Evolutionary conservation across 345 rosid genomes (phyloP), one percentile per base, ranked within the genome.

Genomic region (Reutealis trisperma): DNA sequence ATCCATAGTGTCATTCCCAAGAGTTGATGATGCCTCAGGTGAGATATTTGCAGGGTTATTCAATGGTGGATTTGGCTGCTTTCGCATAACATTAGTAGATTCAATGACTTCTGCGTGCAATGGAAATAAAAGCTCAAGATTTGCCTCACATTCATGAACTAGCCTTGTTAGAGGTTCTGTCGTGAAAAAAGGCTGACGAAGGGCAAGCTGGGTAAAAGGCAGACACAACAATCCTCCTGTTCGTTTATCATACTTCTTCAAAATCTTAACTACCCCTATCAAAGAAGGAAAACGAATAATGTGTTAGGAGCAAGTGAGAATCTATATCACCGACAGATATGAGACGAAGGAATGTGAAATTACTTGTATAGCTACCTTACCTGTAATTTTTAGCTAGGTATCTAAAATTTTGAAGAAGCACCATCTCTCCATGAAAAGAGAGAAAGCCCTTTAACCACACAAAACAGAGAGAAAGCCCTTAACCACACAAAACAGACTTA

Each of bases 211-310:
- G 1, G 93, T 90, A 79, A 92, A 94, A 44, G 93, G 98, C 59
- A 92, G 79, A 71, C 93, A 87, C 75, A 94, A 79, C 76, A 93
- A 79, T 6, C 87, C 96, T 54, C 98, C 97, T 0, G 97, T 94
- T 82, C 97, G 84, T 83, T 92, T 94, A 72, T 94, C 98, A 41
- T 91, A 90, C 85, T 94, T 91, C 88, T 94, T 93, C 85, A 94
- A 78, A 72, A 93, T 94, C 79, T 94, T 94, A 73, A 94, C 89
- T 9, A 94, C 82, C 42, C 98, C 97, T 94, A 63, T 47, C 16
- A 54, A 81, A 34, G 52, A 58, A 79, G 61, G 75, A 64, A 74
- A 21, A 59, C 18, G 24, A 27, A 61, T 44, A 66, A 18, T 7
- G 16, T 44, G 60, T 80, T 59, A 85, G 52, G 63, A 80, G 60